Percentiles rank a stretch among this genome's conserved stretches.
Evolutionary conservation across 2,329 filamentous ascomycete species (phyloP).

Genomic region (Nemania bipapillata): DNA sequence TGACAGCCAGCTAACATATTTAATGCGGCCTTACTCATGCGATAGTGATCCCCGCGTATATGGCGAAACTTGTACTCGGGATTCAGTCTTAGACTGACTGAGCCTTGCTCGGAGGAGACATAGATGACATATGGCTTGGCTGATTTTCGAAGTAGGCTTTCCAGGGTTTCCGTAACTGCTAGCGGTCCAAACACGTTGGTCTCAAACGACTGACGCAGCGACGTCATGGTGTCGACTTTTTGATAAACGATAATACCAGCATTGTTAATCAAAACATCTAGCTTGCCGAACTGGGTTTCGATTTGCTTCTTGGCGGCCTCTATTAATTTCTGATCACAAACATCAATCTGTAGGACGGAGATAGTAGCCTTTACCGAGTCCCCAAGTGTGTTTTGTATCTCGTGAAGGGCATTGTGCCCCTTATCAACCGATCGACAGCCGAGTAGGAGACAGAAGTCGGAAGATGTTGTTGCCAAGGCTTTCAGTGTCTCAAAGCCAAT

Average conservation of each 20-base stretch:
- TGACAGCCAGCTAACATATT: constrained; percentile 53
- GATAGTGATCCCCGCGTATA: constrained; percentile 47
- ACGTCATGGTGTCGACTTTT: constrained; percentile 64
- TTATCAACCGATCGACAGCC: constrained; percentile 54
- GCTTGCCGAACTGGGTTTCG: constrained; percentile 55
- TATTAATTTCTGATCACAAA: constrained; percentile 69
- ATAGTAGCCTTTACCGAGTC: constrained; percentile 61
- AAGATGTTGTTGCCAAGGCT: constrained; percentile 52
- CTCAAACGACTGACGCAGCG: constrained; percentile 63
- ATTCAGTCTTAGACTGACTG: constrained; percentile 46
- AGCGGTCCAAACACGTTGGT: constrained; percentile 51
- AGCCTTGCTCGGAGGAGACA: constrained; percentile 52
- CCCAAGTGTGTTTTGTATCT: constrained; percentile 46
- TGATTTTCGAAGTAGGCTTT: constrained; percentile 50
- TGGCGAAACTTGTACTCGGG: constrained; percentile 33
- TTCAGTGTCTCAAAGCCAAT: constrained; percentile 58
- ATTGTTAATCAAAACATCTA: constrained; percentile 69
- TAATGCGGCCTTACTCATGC: constrained; percentile 54
- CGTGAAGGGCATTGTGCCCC: constrained; percentile 50
- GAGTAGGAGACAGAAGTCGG: constrained; percentile 56
- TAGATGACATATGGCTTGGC: constrained; percentile 49
- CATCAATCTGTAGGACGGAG: constrained; percentile 67
- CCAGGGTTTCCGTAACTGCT: constrained; percentile 49
- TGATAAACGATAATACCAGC: constrained; percentile 67
- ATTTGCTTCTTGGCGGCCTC: constrained; percentile 64